Evolutionary conservation across 805 yeast species (phyloP).

Genomic region (Lachancea kluyveri): DNA sequence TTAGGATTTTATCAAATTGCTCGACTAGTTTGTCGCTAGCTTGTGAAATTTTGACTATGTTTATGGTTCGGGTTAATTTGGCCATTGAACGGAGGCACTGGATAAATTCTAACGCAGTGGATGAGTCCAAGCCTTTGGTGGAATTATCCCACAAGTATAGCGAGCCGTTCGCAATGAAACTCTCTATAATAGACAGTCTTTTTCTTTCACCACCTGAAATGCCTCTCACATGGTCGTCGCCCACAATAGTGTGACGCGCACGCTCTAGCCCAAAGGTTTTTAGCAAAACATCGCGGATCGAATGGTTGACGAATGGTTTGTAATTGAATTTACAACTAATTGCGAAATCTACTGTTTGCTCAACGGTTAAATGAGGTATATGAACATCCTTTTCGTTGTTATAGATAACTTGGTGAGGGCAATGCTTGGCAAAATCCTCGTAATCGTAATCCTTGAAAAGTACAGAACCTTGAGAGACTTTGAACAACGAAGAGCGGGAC

Average conservation of each 20-base stretch:
- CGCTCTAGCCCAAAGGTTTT: conserved; percentile 41
- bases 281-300: conserved; percentile 22
- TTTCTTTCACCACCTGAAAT: conserved; percentile 66
- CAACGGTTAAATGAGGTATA: conserved; percentile 50
- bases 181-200: conserved; percentile 60
- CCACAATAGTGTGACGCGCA: conserved; percentile 53
- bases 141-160: conserved; percentile 50
- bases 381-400: conserved; percentile 53
- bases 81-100: conserved; percentile 39
- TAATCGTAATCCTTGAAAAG: conserved; percentile 20
- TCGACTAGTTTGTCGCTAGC: conserved; percentile 44
- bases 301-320: conserved; percentile 22
- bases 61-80: conserved; percentile 34
- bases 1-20: conserved; percentile 41
- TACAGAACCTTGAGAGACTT: conserved; percentile 18
- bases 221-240: conserved; percentile 58
- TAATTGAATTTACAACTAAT: conserved; percentile 37
- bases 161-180: conserved; percentile 39
- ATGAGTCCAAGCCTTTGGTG: conserved; percentile 45
- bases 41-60: conserved; percentile 43
- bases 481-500: conserved; percentile 15
- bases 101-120: conserved; percentile 43
- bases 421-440: conserved; percentile 14
- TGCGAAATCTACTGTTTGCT: conserved; percentile 51
- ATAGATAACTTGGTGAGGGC: conserved; percentile 27